Percentiles rank a stretch among this genome's conserved stretches.
Conservation (phyloP, 2,329 filamentous ascomycete species). For the Alternaria triticimaculans region DNA sequence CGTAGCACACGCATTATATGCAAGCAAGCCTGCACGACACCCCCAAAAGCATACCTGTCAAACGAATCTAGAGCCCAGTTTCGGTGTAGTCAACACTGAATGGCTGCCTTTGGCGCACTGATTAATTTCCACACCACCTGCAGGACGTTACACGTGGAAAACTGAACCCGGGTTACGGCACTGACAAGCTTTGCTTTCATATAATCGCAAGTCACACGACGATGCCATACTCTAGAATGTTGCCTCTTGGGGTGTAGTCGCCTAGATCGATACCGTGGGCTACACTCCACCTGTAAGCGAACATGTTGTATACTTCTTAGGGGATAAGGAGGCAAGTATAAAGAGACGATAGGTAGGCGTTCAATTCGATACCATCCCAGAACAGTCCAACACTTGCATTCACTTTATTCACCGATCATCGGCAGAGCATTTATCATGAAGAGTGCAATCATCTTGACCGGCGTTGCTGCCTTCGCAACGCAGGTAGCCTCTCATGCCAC, state of each 20-base stretch:
- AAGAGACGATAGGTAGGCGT: neutral
- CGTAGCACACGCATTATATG: constrained; percentile 6
- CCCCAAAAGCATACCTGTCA: neutral
- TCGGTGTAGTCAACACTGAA: constrained; percentile 1
- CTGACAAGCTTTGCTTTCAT: constrained; percentile 15
- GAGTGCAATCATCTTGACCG: constrained; percentile 3
- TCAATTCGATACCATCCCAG: neutral
- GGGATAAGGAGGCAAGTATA: neutral
- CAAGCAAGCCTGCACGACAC: neutral
- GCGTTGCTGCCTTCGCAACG: constrained; percentile 37
- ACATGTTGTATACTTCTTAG: neutral
- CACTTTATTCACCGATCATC: neutral
- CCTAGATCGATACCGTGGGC: neutral
- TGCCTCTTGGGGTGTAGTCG: neutral
- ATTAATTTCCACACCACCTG: constrained; percentile 12
- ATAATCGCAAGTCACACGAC: constrained; percentile 15
- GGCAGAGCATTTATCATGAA: constrained; percentile 1
- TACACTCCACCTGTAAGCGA: neutral
- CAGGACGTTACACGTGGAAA: neutral
- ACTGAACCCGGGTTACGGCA: constrained; percentile 4
- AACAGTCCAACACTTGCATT: neutral
- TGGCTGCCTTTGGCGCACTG: neutral
- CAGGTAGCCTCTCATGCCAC: constrained; percentile 37
- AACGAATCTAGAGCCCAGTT: neutral
- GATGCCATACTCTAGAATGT: neutral